Evolutionary conservation across 306 rosid genomes (phyloP), one percentile per base, ranked within the genome.

Genomic region (Oxytropis ochrocephala): DNA sequence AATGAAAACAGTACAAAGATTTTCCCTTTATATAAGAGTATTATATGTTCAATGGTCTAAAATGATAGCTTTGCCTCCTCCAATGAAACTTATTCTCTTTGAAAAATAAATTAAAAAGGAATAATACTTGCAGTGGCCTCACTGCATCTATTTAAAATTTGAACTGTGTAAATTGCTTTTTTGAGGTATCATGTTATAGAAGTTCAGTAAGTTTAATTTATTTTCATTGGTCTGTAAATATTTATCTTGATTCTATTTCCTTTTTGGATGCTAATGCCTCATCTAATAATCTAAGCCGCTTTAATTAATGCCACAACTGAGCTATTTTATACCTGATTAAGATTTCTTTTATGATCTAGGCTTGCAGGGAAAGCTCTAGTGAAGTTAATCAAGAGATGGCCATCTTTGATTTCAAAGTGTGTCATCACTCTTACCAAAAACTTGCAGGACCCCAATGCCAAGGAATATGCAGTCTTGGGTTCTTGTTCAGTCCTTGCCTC

Each of bases 321-420:
- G 29, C 8, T 72, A 51, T 64, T 46, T 59, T 50, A 27, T 66
- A 56, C 73, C 76, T 51, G 82, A 76, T 80, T 24, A 69, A 14
- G 64, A 41, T 33, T 56, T 64, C 59, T 79, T 47, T 48, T 41
- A 21, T 81, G 73, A 47, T 82, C 67, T 83, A 94, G 99, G 76
- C 95, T 88, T 75, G 99, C 99, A 2, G 99, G 95, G 47, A 94
- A 94, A 82, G 78, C 90, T 80, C 89, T 94, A 32, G 72, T 87
- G 70, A 94, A 94, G 89, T 82, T 91, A 89, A 85, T 89, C 50
- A 94, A 94, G 84, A 89, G 95, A 80, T 94, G 97, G 96, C 96
- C 99, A 35, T 84, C 96, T 60, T 81, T 83, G 96, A 87, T 94
- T 82, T 89, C 99, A 5, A 91, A 91, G 80, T 94, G 97, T 73